Evolutionary conservation across 2,329 filamentous ascomycete species (phyloP), one percentile per base, ranked within the genome.

Genomic region (Microdochium nivale): DNA sequence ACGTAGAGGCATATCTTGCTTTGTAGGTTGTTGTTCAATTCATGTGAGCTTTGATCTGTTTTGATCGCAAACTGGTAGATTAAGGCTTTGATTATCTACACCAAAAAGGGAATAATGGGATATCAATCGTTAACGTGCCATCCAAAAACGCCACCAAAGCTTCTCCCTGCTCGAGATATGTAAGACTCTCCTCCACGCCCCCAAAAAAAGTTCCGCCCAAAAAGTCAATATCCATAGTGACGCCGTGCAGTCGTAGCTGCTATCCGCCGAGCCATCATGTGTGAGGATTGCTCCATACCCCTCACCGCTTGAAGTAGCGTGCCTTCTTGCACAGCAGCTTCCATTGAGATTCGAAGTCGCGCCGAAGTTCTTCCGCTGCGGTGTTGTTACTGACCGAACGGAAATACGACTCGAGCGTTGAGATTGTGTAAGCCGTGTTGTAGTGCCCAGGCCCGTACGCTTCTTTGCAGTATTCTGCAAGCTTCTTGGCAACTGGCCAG

Each of bases 401-500:
- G 23, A 37, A 47, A 16, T 32, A 35, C 14, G 52, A 24, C 23
- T 55, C 48, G 21, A 56, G 35, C n/a, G 49, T 30, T 25, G 27
- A 25, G 19, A 52, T 51, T n/a, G 47, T 49, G 13, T 55, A 49
- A 21, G 48, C 50, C 44, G 54, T 48, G 24, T 51, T 48, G 54
- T 48, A 24, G 46, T 48, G 35, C 8, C 50, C 50, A 3, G 50
- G 50, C 24, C 50, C 50, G 44, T 47, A 51, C 16, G 43, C 7
- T 43, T 47, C 43, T 30, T 47, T 51, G 44, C 50, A 51, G 40
- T 47, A 51, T 25, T 43, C 43, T 25, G 44, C 44, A 3, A 48
- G 44, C 14, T 51, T 44, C 25, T 44, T 40, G 23, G 50, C 50
- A n/a, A 44, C 50, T 2, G 24, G 43, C 44, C 46, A 35, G 43